Base-by-base conservation (phyloP, 345 rosid genomes). In the Citrus unshiu region DNA sequence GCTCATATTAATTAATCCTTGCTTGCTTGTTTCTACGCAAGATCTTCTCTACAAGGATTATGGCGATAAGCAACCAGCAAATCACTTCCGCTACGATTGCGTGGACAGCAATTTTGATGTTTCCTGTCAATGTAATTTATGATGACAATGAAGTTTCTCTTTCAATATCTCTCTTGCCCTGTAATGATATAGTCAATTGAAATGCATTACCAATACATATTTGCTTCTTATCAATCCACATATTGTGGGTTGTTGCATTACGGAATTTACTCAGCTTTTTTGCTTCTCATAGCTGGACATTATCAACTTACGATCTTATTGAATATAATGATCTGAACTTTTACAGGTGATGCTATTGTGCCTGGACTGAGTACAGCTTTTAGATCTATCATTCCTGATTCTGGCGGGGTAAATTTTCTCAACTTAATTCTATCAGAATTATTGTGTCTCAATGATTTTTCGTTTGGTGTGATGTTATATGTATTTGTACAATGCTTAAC, bases 1-100 rank as follows among this genome's bases (percentile, higher is more conserved):
- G 30, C 21, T 22, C 22, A 37, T 74, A 29, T 46, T 68, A 22
- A 25, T 43, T 3, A 12, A 43, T 12, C 16, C 21, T 21, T 5
- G 10, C 32, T 22, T 60, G 1, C 59, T 72, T 67, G 22, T 70
- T 6, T 43, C 75, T 60, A 73, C 35, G n/a, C 34, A 67, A 90
- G 91, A 88, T 83, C 81, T 88, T 75, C 90, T 90, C 58, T 81
- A 84, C 85, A 83, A 82, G 83, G 93, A 84, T 73, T 88, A 88
- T 82, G 91, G 76, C 14, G 51, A 46, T 73, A 85, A 72, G 9
- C 89, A 77, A n/a, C 83, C 86, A 58, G 70, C 85, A 4, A 39
- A 76, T 63, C 87, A 85, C 71, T 86, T 87, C 59, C 77, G 64
- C 14, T 83, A 24, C 78, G 75, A 27, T 19, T 73, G 56, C 73